A percentile compares a stretch with the other conserved stretches of the same genome.
phyloP scores from a whole-genome alignment of 129 eudicot species.

The Oenanthe sinensis region DNA sequence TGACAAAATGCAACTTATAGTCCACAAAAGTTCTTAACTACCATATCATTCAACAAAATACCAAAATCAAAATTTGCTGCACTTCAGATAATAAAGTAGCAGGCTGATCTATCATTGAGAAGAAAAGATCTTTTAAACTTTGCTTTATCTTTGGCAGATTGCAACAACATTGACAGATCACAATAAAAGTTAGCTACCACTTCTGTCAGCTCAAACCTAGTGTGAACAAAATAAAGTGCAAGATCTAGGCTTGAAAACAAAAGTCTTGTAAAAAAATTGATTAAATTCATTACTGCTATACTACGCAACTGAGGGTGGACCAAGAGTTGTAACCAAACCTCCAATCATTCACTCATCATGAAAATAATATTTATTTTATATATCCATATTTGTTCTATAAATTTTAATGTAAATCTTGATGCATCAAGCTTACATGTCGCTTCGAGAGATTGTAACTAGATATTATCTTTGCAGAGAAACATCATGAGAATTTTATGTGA shows the following conservation, averaged over 20 bases:
- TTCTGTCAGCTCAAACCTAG: neutral
- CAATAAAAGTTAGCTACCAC: constrained; percentile 3
- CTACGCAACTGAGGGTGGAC: neutral
- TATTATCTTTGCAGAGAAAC: neutral
- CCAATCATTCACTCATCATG: neutral
- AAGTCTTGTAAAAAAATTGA: too few species aligned
- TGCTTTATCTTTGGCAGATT: neutral
- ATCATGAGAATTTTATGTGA: neutral
- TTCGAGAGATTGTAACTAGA: neutral
- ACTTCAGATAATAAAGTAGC: neutral
- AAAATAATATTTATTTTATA: neutral
- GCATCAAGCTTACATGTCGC: neutral
- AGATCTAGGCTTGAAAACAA: neutral
- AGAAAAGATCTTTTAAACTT: neutral
- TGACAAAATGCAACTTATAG: neutral
- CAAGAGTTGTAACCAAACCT: neutral
- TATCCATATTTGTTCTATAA: neutral
- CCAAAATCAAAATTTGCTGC: neutral
- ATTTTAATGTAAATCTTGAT: neutral
- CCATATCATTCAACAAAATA: neutral
- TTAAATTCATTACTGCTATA: neutral
- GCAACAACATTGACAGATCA: neutral
- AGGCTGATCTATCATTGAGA: neutral
- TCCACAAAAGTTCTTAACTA: neutral
- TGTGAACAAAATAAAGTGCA: neutral